Percentiles rank a stretch among this genome's conserved stretches.
phyloP scores from a whole-genome alignment of 2,329 filamentous ascomycete species.

The Aspergillus clavatus region DNA sequence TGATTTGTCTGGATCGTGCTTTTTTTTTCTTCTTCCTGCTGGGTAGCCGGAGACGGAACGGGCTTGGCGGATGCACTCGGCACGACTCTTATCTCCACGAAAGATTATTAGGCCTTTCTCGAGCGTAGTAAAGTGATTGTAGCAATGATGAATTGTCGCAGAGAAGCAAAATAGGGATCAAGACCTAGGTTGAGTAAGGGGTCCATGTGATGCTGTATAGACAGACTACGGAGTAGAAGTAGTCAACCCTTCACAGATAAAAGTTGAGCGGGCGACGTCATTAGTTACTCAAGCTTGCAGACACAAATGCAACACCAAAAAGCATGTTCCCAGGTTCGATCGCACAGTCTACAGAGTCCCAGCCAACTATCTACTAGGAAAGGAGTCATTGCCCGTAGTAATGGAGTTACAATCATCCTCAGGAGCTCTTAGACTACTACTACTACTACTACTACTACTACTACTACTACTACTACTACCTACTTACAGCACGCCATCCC shows the following conservation, averaged over 20 bases:
- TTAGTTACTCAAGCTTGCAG: not conserved
- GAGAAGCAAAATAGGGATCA: not conserved
- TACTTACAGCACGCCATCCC: not conserved
- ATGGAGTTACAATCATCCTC: not conserved
- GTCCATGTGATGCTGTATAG: too few species aligned
- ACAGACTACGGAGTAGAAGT: too few species aligned
- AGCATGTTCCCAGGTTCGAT: too few species aligned
- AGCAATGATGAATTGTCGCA: too few species aligned
- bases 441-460: too few species aligned
- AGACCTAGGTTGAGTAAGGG: too few species aligned
- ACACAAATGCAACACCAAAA: not conserved
- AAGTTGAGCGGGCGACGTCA: not conserved
- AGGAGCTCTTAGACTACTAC: not conserved
- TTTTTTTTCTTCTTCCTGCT: conserved; percentile 1
- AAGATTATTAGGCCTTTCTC: too few species aligned
- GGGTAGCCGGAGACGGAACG: conserved; percentile 8
- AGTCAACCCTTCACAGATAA: not conserved
- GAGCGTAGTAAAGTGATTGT: too few species aligned
- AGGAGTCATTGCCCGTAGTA: too few species aligned
- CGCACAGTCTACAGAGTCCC: too few species aligned
- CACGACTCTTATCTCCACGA: not conserved
- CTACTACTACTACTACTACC: too few species aligned
- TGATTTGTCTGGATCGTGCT: not conserved
- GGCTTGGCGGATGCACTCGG: conserved; percentile 10
- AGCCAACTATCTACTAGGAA: too few species aligned